Conservation (phyloP, 1,284 basidiomycete species). For the Vanrija sp. region DNA sequence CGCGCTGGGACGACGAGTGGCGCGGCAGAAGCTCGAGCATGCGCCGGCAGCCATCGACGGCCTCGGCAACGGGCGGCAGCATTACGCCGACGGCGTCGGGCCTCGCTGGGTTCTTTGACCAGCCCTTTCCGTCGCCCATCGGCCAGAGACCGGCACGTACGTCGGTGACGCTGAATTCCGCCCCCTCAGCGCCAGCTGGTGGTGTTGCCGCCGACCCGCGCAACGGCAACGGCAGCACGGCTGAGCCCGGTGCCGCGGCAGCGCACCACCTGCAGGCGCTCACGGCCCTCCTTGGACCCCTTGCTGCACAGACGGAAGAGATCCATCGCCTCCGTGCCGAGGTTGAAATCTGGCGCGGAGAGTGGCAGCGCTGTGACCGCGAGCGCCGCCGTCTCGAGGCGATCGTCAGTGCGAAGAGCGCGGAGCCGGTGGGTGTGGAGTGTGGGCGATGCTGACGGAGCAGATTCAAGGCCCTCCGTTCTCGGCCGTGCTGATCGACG, state of each 20-base stretch:
- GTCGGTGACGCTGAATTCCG: conserved; percentile 3
- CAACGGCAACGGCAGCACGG: background rate
- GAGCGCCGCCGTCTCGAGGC: conserved; percentile 31
- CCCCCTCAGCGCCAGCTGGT: background rate
- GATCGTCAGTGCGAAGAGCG: conserved; percentile 20
- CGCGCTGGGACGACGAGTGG: conserved; percentile 13
- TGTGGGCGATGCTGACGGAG: background rate
- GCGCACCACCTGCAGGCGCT: conserved; percentile 27
- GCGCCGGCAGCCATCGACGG: conserved; percentile 10
- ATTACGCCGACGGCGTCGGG: background rate
- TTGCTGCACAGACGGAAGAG: conserved; percentile 28
- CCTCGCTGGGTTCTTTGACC: conserved; percentile 6
- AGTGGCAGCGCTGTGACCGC: conserved; percentile 29
- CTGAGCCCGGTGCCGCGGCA: conserved; percentile 18
- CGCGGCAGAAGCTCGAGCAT: conserved; percentile 8
- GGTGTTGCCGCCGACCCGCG: background rate
- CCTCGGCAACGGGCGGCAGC: conserved; percentile 6
- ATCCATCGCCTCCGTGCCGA: conserved; percentile 40
- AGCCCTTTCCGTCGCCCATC: conserved; percentile 13
- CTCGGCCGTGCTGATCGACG: conserved; percentile 39
- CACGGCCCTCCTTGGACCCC: conserved; percentile 19
- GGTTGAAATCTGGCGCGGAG: conserved; percentile 36
- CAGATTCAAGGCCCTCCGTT: conserved; percentile 19
- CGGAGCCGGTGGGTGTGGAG: conserved; percentile 16
- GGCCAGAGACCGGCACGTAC: background rate